Evolutionary conservation across 2,329 filamentous ascomycete species (phyloP).

Genomic region (Colletotrichum filicis): DNA sequence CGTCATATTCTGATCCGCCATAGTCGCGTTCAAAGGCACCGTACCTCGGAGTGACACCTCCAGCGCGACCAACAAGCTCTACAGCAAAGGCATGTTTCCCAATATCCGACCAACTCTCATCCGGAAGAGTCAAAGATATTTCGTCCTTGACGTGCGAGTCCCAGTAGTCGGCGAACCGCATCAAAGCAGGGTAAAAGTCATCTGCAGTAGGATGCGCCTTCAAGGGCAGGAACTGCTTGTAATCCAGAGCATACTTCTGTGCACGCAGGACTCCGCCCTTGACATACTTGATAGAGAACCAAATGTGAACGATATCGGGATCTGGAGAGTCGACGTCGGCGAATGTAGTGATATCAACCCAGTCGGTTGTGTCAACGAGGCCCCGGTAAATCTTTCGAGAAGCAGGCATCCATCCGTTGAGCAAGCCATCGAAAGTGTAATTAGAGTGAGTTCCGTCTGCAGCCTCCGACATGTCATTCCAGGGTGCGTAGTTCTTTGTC

Average conservation of each 20-base stretch:
- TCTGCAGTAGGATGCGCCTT: constrained; percentile 7
- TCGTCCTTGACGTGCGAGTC: neutral
- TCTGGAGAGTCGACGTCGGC: constrained; percentile 18
- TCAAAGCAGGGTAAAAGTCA: constrained; percentile 17
- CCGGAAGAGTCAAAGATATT: neutral
- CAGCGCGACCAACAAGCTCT: constrained; percentile 13
- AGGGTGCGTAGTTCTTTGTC: constrained; percentile 7
- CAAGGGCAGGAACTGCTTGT: constrained; percentile 9
- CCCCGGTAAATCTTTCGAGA: constrained; percentile 15
- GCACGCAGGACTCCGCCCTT: constrained; percentile 8
- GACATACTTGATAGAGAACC: constrained; percentile 9
- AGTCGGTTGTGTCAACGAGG: neutral
- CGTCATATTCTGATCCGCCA: constrained; percentile 8
- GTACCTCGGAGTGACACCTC: constrained; percentile 12
- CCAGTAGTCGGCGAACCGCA: constrained; percentile 18
- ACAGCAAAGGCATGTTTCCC: constrained; percentile 10
- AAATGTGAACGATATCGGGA: constrained; percentile 3
- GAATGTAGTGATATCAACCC: constrained; percentile 7
- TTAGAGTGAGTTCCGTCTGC: neutral
- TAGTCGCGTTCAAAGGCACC: constrained; percentile 20
- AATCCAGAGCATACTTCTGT: constrained; percentile 2
- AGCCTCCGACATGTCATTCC: neutral
- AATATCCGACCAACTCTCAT: constrained; percentile 7
- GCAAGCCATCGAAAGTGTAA: constrained; percentile 1
- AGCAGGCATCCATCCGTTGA: constrained; percentile 10